A percentile compares a stretch with the other conserved stretches of the same genome.
phyloP scores from a whole-genome alignment of 352 stramenopile species.

The Globisporangium perplexum region DNA sequence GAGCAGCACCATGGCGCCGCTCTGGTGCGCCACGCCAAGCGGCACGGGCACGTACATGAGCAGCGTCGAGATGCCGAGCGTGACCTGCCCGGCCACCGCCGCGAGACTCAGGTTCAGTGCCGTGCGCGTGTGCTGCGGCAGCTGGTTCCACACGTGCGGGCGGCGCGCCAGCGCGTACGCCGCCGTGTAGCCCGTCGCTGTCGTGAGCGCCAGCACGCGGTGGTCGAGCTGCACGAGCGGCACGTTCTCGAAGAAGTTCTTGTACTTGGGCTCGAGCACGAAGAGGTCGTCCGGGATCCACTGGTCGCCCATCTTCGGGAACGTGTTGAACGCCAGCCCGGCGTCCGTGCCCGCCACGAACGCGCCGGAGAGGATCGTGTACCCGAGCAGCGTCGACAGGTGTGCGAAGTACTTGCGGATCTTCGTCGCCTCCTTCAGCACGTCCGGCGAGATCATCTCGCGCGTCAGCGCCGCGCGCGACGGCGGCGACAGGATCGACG shows the following conservation, averaged over 20 bases:
- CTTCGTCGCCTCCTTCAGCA: slow-evolving; percentile 50
- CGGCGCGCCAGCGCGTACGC: slow-evolving; percentile 68
- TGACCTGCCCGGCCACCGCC: slow-evolving; percentile 75
- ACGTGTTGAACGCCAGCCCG: slow-evolving; percentile 98
- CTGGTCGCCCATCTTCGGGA: slow-evolving; percentile 93
- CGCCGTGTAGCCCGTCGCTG: slow-evolving; percentile 60
- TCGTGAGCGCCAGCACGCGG: slow-evolving; percentile 92
- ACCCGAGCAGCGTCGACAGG: slow-evolving; percentile 60
- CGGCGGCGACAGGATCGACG: slow-evolving; percentile 85
- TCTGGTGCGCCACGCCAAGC: slow-evolving; percentile 95
- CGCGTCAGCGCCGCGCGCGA: slow-evolving; percentile 50
- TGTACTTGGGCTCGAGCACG: slow-evolving; percentile 84
- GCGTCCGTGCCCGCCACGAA: slow-evolving; percentile 99
- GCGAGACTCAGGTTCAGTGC: slow-evolving; percentile 76
- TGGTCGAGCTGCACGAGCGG: slow-evolving; percentile 99
- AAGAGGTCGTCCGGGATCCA: slow-evolving; percentile 95
- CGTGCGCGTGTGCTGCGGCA: slow-evolving; percentile 71
- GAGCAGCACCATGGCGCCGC: slow-evolving; percentile 93
- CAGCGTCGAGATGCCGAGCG: slow-evolving; percentile 96
- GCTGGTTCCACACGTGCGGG: slow-evolving; percentile 77
- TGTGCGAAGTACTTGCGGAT: slow-evolving; percentile 66
- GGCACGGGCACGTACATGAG: slow-evolving; percentile 95
- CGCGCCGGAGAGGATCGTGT: slow-evolving; percentile 85
- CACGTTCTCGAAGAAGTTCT: slow-evolving; percentile 98
- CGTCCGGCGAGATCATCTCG: slow-evolving; percentile 79